Evolutionary conservation across 768 basidiomycete genomes (phyloP).

Genomic region (Mycena crocata): DNA sequence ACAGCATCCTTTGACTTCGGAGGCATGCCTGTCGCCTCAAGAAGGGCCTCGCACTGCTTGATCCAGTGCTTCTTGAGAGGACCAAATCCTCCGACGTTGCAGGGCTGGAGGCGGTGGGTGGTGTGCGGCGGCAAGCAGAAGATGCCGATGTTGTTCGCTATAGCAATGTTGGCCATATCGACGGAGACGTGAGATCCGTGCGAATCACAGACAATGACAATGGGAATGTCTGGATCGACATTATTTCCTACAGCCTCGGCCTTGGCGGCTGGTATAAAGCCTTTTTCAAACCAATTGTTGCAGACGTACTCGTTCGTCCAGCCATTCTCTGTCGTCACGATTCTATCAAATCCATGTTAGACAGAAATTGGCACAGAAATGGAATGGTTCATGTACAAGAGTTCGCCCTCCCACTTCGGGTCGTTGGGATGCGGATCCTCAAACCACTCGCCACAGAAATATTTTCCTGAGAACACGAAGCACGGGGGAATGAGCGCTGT

Average conservation of each 20-base stretch:
- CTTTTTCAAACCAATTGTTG: constrained; percentile 51
- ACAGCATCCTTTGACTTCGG: constrained; percentile 42
- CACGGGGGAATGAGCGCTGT: constrained; percentile 35
- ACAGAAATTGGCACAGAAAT: background rate
- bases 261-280: constrained; percentile 51
- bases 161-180: constrained; percentile 41
- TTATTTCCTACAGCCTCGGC: constrained; percentile 37
- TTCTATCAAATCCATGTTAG: constrained; percentile 38
- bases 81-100: constrained; percentile 56
- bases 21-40: constrained; percentile 34
- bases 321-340: constrained; percentile 50
- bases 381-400: constrained; percentile 27
- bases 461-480: constrained; percentile 43
- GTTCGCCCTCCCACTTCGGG: constrained; percentile 33
- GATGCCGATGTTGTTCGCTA: constrained; percentile 44
- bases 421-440: no score
- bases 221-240: constrained; percentile 44
- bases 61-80: constrained; percentile 46
- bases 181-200: constrained; percentile 54
- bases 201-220: constrained; percentile 56
- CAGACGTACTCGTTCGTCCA: constrained; percentile 54
- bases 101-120: constrained; percentile 57
- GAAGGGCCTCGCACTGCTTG: constrained; percentile 37
- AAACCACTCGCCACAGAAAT: constrained; percentile 37
- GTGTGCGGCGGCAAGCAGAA: constrained; percentile 54